These are phyloP conservation scores for Arthroderma sp. DNA, from an alignment of 2,329 filamentous ascomycete species.

Conservation along the genomic window DNA sequence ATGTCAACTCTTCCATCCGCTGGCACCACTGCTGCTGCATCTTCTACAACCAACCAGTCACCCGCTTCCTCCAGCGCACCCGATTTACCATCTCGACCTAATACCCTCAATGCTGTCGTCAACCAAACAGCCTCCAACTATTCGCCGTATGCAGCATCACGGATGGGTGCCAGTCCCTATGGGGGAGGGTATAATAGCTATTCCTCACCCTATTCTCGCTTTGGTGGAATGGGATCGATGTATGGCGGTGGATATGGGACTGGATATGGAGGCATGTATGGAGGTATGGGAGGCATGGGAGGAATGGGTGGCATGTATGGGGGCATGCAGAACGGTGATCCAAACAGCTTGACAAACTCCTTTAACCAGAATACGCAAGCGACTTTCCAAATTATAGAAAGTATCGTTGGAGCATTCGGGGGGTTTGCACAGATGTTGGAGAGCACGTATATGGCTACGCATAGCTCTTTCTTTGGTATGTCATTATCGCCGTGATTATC, in stretches of 20 bases:
- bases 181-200: slow-evolving; percentile 41
- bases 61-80: slow-evolving; percentile 42
- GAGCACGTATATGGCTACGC: slow-evolving; percentile 98
- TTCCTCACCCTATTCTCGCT: slow-evolving; percentile 42
- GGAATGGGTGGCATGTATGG: slow-evolving; percentile 33
- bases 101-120: slow-evolving; percentile 62
- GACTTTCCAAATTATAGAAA: slow-evolving; percentile 97
- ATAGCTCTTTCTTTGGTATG: slow-evolving; percentile 95
- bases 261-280: slow-evolving; percentile 35
- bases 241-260: slow-evolving; percentile 22
- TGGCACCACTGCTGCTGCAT: slow-evolving; percentile 24
- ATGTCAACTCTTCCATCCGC: not conserved
- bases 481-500: slow-evolving; percentile 7
- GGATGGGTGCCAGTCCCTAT: slow-evolving; percentile 41
- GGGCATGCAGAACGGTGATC: slow-evolving; percentile 40
- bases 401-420: slow-evolving; percentile 88
- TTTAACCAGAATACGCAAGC: slow-evolving; percentile 92
- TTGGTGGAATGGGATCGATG: slow-evolving; percentile 35
- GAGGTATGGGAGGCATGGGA: slow-evolving; percentile 35
- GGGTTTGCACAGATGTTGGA: slow-evolving; percentile 99
- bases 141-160: slow-evolving; percentile 47
- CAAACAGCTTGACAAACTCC: slow-evolving; percentile 85
- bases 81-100: slow-evolving; percentile 66
- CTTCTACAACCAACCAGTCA: slow-evolving; percentile 22
- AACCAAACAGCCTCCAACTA: slow-evolving; percentile 83